These are phyloP conservation scores for Myrmaecium sp. DNA, from an alignment of 2,329 filamentous ascomycete genomes.

Conservation along the genomic window DNA sequence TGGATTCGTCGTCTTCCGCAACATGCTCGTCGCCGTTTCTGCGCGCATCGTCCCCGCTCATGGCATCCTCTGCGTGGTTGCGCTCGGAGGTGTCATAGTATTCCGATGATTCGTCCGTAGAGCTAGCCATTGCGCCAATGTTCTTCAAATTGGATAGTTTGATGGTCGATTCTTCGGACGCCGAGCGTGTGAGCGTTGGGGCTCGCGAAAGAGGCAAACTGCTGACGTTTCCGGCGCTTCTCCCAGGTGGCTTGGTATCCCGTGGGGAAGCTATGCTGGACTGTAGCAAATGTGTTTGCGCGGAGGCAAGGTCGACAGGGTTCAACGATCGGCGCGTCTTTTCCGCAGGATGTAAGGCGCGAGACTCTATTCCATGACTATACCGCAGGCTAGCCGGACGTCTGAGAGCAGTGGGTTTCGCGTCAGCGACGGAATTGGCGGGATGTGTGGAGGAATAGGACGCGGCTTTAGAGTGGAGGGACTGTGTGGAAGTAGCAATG, in stretches of 20 bases:
- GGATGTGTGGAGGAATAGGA: constrained; percentile 18
- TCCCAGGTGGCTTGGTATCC: too few species aligned
- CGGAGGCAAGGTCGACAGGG: constrained; percentile 12
- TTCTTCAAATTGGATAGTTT: too few species aligned
- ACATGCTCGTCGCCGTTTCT: constrained; percentile 1
- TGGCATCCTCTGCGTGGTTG: constrained; percentile 8
- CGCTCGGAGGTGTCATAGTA: constrained; percentile 13
- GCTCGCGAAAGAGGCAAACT: too few species aligned
- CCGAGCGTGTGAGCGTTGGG: too few species aligned
- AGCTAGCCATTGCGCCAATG: constrained; percentile 18
- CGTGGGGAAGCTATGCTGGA: constrained; percentile 11
- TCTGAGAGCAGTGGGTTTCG: constrained; percentile 16
- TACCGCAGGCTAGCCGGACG: constrained; percentile 30
- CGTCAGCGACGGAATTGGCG: constrained; percentile 11
- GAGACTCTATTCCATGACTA: constrained; percentile 34
- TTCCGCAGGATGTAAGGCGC: constrained; percentile 15
- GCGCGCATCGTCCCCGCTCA: constrained; percentile 3
- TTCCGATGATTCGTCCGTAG: constrained; percentile 14
- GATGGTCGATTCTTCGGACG: too few species aligned
- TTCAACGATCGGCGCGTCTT: constrained; percentile 15
- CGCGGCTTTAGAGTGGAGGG: too few species aligned
- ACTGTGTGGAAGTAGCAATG: constrained; percentile 7
- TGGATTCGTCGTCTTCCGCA: background rate
- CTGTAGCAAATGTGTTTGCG: constrained; percentile 13
- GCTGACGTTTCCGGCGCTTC: too few species aligned